Conservation (phyloP, 2,329 filamentous ascomycete species). For the Colletotrichum horii region DNA sequence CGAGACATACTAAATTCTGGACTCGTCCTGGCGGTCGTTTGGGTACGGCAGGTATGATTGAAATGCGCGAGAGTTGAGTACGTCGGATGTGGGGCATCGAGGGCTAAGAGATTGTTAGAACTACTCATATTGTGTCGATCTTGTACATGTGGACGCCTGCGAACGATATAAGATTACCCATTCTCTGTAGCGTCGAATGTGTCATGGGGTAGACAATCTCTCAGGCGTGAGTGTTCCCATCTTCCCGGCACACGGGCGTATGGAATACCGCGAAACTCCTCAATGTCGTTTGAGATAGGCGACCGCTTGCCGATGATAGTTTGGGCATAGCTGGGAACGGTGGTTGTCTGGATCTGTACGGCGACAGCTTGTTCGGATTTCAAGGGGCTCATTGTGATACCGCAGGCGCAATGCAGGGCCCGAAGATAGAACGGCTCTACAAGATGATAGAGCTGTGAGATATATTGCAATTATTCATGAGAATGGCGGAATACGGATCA, state of each 20-base stretch:
- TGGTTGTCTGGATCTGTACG: not conserved
- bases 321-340: not conserved
- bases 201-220: not conserved
- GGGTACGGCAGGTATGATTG: not conserved
- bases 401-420: too few relatives aligned
- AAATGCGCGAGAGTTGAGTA: not conserved
- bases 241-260: not conserved
- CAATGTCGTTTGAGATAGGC: not conserved
- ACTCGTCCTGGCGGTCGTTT: not conserved
- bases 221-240: not conserved
- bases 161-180: not conserved
- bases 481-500: too few relatives aligned
- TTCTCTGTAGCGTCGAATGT: not conserved
- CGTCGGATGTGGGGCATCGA: too few relatives aligned
- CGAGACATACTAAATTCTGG: not conserved
- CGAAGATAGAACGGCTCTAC: too few relatives aligned
- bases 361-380: too few relatives aligned
- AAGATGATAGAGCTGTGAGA: too few relatives aligned
- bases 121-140: not conserved
- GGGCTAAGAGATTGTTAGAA: too few relatives aligned
- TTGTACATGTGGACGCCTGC: not conserved
- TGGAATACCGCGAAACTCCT: not conserved
- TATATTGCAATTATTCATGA: too few relatives aligned
- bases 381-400: too few relatives aligned
- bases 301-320: not conserved